Base-by-base conservation (phyloP, 2,329 filamentous ascomycete genomes). In the Monilinia fructigena region DNA sequence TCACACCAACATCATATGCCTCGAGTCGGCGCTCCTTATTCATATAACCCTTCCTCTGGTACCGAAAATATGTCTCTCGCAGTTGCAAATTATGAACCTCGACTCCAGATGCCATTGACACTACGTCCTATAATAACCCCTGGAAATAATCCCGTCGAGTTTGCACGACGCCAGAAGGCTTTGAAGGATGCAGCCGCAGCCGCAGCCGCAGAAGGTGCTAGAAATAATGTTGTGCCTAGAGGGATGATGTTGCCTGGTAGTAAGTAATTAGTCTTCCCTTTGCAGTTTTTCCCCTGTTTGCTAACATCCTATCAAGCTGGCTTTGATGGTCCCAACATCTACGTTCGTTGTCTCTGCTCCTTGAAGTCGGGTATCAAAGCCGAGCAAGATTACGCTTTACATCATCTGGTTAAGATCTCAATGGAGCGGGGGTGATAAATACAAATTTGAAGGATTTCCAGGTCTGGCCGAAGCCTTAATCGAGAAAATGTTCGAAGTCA, bases 331-430 rank as follows among this genome's bases (percentile, higher is more conserved):
- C 91, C 91, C 2, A 95, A 96, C 75, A 97, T 97, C 70, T 98
- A 97, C 75, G 89, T 94, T 59, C 89, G 93, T 54, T 96, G 92
- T 69, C 84, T 96, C 48, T 88, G 93, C 72, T 89, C 93, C 5
- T 80, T 99, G 35, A 90, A 91, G 69, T 97, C 92, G 18, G 86
- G 87, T 2, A 86, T 96, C 35, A 85, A 85, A 4, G 85, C 88
- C 16, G 94, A 99, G 76, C 90, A 97, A 73, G 88, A 92, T n/a
- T 98, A 96, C 78, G 94, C 93, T 0, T 81, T 98, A 14, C 92
- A 96, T 73, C 94, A 98, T 74, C 80, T 98, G 4, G 93, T 98
- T 68, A 96, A 97, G 76, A 97, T 98, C 38, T 97, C 93, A 0
- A 95, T 89, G 75, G 93, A 98, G 77, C 86, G 93, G 54, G 54